Evolutionary conservation across 2,329 filamentous ascomycete species (phyloP), one percentile per base, ranked within the genome.

Genomic region (Zasmidium angulare): DNA sequence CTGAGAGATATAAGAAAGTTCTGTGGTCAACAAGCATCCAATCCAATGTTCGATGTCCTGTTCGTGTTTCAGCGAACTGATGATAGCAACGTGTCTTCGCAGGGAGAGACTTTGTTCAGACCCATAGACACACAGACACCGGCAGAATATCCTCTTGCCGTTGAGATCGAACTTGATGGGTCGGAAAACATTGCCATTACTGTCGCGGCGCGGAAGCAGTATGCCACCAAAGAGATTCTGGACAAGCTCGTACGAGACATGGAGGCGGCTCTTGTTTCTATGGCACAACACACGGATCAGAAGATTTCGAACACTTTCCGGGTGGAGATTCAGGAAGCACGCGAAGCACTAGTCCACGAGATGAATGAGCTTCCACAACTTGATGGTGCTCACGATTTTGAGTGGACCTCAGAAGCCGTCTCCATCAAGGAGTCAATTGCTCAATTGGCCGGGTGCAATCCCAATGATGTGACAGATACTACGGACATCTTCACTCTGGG

Each of bases 1-100:
- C 79, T 97, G 10, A 84, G 91, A 21, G 84, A 90, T 49, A 88
- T 97, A 31, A 86, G 89, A 68, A 96, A 91, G 72, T 96, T 90
- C 88, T 87, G 86, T 64, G 81, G 83, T 0, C 77, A 79, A 3
- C 82, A 82, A 2, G 77, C 76, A 0, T 75, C 75, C n/a, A 73
- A 83, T 46, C 79, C 84, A 0, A 75, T 93, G 1, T 96, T 97
- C 69, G 89, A 96, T 60, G 88, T 82, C 0, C 77, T 97, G 1
- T 96, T 97, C 66, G 89, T 91, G 0, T 96, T 93, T 70, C 89
- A 96, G 68, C 79, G 82, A 19, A 51, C 59, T 1, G 54, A 58
- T 12, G 54, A 58, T 14, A 46, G 31, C 36, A 48, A 55, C 11
- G n/a, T 12, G 1, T 20, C 24, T 1, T 21, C 23, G 1, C 20